Base-by-base conservation (phyloP, 2,329 filamentous ascomycete genomes). In the Nectriaceae sp. region DNA sequence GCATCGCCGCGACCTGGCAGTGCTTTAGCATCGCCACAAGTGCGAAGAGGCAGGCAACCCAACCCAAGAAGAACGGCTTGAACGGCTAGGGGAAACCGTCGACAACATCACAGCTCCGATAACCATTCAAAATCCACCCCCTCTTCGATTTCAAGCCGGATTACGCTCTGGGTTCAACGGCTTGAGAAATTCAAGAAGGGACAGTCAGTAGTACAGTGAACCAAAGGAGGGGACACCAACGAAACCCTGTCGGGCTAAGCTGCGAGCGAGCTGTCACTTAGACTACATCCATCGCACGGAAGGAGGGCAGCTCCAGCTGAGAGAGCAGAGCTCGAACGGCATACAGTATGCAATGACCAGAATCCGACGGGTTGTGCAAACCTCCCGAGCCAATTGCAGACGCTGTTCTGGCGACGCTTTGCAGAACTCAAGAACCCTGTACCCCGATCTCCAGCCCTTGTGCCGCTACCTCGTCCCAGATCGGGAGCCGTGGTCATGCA, bases 191-290 rank as follows among this genome's bases (percentile, higher is more conserved):
- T n/a, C n/a, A n/a, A n/a, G n/a, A n/a, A n/a, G n/a, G n/a, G n/a
- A n/a, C n/a, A n/a, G n/a, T n/a, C n/a, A n/a, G n/a, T n/a, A n/a
- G n/a, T n/a, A n/a, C n/a, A n/a, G n/a, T n/a, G n/a, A n/a, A n/a
- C n/a, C 29, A 44, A 48, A 4, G 3, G 11, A 37, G 42, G 20
- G 26, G 16, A 11, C 35, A 5, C 11, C 42, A 41, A 21, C 35
- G 31, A 19, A 41, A 31, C 19, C 5, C 24, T 21, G 42, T 38
- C 3, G 37, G 11, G 35, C 39, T 44, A 37, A 41, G 20, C 47
- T 57, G 52, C 48, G 44, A 24, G 51, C 44, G 60, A 63, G 57
- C 50, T 62, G 51, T 64, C 61, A 64, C 47, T 59, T 55, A 49
- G 31, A 43, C 43, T 26, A 37, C 31, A 26, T 5, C 33, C 20